Base-by-base conservation (phyloP, 805 yeast species). In the Myxozyma neglecta region DNA sequence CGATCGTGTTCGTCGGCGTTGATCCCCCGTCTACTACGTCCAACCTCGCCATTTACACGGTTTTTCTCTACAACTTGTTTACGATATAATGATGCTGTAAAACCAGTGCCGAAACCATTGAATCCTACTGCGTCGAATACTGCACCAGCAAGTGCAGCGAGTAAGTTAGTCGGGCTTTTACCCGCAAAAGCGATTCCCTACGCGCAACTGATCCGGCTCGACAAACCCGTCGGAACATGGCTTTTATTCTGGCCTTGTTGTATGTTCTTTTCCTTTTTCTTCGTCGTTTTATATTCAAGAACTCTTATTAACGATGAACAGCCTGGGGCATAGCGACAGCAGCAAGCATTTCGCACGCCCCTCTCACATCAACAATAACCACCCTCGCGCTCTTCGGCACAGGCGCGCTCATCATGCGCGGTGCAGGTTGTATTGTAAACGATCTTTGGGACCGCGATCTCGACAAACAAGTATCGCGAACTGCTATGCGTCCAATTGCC, bases 361-460 rank as follows among this genome's bases (percentile, higher is more conserved):
- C 97, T 0, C 57, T 90, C 1, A 63, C 82, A 0, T 80, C 85
- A 1, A 86, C 93, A 0, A 61, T 80, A 0, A 82, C 81, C 70
- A 89, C 86, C 70, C 72, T 90, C 39, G 80, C 83, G 0, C 76
- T 91, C 13, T 94, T 91, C 72, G 85, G 93, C 4, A 78, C 87
- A 3, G 99, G 99, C 13, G 83, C 97, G 0, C 70, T 92, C 44
- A 80, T 93, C 16, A 94, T 96, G 96, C 83, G 99, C 74, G 97
- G 98, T 34, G 97, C 97, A 1, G 99, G 99, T 0, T 94, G 99
- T 73, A 92, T 97, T 0, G 86, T 94, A 58, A 94, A 94, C 73
- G 99, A 94, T 74, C 79, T 93, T 49, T 79, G 87, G 72, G 99
- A 94, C 72, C 79, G 90, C 56, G 80, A 93, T 62, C 78, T 92